Evolutionary conservation across 306 rosid species (phyloP).

Genomic region (Acacia crassicarpa): DNA sequence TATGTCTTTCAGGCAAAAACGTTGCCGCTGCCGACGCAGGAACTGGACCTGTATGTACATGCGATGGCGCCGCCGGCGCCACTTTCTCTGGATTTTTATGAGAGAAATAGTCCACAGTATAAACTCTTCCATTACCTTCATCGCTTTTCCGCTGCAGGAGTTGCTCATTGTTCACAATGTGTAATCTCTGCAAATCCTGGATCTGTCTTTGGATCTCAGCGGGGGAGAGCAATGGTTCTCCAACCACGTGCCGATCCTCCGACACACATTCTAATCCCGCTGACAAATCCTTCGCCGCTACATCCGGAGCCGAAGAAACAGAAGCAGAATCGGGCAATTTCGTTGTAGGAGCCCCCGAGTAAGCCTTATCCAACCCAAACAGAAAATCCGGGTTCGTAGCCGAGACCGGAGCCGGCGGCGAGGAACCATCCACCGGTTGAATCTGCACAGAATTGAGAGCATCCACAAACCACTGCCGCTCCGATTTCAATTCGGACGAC

Average conservation of each 20-base stretch:
- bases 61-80: slow-evolving; percentile 37
- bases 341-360: slow-evolving; percentile 29
- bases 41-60: slow-evolving; percentile 23
- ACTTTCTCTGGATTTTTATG: slow-evolving; percentile 47
- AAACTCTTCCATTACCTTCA: slow-evolving; percentile 44
- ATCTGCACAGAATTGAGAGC: slow-evolving; percentile 80
- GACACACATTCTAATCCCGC: slow-evolving; percentile 47
- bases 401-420: slow-evolving; percentile 41
- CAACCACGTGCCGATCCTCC: slow-evolving; percentile 49
- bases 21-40: slow-evolving; percentile 30
- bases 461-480: slow-evolving; percentile 78
- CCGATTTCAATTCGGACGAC: slow-evolving; percentile 48
- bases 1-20: slow-evolving; percentile 53
- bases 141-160: slow-evolving; percentile 42
- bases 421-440: slow-evolving; percentile 44
- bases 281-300: slow-evolving; percentile 34
- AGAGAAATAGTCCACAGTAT: slow-evolving; percentile 43
- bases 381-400: slow-evolving; percentile 65
- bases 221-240: slow-evolving; percentile 39
- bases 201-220: slow-evolving; percentile 60
- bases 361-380: slow-evolving; percentile 69
- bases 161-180: slow-evolving; percentile 48
- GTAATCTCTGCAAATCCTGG: slow-evolving; percentile 57
- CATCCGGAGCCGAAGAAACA: slow-evolving; percentile 41
- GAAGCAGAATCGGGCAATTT: slow-evolving; percentile 42